Base-by-base conservation (phyloP, 208 protist species). In the Acanthamoeba lenticulata region DNA sequence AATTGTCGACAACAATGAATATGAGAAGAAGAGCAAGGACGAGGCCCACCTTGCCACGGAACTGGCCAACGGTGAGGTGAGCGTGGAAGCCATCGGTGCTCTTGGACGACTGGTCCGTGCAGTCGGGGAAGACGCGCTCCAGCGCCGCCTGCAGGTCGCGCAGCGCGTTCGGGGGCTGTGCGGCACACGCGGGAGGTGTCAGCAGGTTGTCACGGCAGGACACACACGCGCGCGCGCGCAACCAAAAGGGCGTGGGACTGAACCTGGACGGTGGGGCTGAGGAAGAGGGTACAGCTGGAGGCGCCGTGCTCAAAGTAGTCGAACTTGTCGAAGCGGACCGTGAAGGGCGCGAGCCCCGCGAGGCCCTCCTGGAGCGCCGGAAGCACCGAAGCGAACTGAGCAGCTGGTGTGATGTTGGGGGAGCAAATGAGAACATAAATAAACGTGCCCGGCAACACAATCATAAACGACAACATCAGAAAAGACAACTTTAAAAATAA, bases 31-130 rank as follows among this genome's bases (percentile, higher is more conserved):
- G 0, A 7, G 49, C 27, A 13, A 83, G 6, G 24, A 32, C 40
- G 34, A 11, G 21, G 0, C 38, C 15, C 32, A 93, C 89, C 60
- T 93, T 93, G 89, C 89, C 89, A 21, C 89, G n/a, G 32, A 95
- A 96, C 72, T 96, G 95, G 47, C 95, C 95, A 2, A 96, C 38
- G n/a, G 95, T 96, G 36, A 96, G 40, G 45, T 96, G 95, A n/a
- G 95, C 92, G 29, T 89, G 69, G 45, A 95, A 96, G 11, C 94
- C 94, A 15, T 13, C 24, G 1, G 62, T 49, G 11, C 88, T 93
- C 74, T 92, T 94, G 40, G 52, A 92, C 17, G 47, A 67, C 13
- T 93, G 74, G 7, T 96, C 95, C 36, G 95, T 88, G 17, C 92
- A 96, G 17, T 72, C 40, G 21, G 94, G 94, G 9, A 96, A 65